phyloP scores from a whole-genome alignment of 2,329 filamentous ascomycete species.

The Grosmannia penicillata region DNA sequence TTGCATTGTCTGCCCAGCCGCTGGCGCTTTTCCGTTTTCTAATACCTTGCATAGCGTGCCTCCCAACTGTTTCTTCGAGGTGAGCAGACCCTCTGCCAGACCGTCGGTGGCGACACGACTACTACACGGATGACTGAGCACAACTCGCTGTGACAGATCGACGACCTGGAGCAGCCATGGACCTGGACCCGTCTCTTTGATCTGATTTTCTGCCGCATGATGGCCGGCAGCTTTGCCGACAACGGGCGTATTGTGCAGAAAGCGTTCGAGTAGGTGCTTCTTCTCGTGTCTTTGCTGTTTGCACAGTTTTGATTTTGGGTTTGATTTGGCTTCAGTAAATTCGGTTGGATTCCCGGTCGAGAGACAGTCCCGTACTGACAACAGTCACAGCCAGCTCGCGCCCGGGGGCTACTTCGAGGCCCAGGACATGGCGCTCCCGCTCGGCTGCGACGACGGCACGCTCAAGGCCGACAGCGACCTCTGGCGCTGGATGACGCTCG shows the following conservation, averaged over 20 bases:
- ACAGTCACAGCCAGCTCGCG: slow-evolving; percentile 5
- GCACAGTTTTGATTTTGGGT: too few species aligned
- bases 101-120: too few species aligned
- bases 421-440: slow-evolving; percentile 9
- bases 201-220: slow-evolving; percentile 11
- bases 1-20: not conserved
- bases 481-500: slow-evolving; percentile 6
- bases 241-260: slow-evolving; percentile 10
- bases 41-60: slow-evolving; percentile 2
- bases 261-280: slow-evolving; percentile 7
- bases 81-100: not conserved
- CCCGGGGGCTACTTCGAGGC: slow-evolving; percentile 12
- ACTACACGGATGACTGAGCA: too few species aligned
- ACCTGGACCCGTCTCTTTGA: slow-evolving; percentile 11
- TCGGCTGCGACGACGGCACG: slow-evolving; percentile 11
- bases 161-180: slow-evolving; percentile 13
- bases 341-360: not conserved
- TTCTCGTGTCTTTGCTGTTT: too few species aligned
- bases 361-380: not conserved
- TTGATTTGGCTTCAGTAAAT: rapidly evolving
- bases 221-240: slow-evolving; percentile 11
- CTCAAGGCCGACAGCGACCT: slow-evolving; percentile 8
- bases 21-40: not conserved
- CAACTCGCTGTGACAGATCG: slow-evolving; percentile 1
- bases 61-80: slow-evolving; percentile 10